A percentile compares a stretch with the other conserved stretches of the same genome.
phyloP scores from a whole-genome alignment of 768 basidiomycete genomes.

The Sistotremastrum suecicum region DNA sequence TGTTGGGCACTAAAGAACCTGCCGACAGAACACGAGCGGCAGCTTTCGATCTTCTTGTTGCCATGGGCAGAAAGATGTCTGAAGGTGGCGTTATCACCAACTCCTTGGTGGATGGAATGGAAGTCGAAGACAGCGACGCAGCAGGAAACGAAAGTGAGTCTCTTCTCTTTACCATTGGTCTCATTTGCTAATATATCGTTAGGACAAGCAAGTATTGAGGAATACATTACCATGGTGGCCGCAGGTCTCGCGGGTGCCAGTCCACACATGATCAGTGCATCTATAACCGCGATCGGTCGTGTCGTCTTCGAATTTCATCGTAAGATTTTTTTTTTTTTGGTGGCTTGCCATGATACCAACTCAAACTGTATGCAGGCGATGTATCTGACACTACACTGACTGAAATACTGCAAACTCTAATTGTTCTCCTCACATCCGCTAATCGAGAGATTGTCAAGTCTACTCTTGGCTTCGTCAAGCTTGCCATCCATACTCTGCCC shows the following conservation, averaged over 20 bases:
- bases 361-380: constrained; percentile 29
- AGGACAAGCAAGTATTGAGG: constrained; percentile 69
- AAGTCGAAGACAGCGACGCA: constrained; percentile 43
- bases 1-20: constrained; percentile 92
- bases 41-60: constrained; percentile 80
- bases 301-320: constrained; percentile 95
- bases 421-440: constrained; percentile 76
- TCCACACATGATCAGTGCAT: constrained; percentile 98
- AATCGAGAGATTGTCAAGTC: constrained; percentile 99
- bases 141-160: constrained; percentile 24
- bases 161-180: constrained; percentile 3
- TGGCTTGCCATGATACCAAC: neutral
- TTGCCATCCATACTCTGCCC: constrained; percentile 78
- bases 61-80: constrained; percentile 88
- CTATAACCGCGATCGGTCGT: constrained; percentile 85
- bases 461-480: constrained; percentile 86
- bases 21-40: constrained; percentile 83
- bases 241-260: constrained; percentile 87
- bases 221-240: constrained; percentile 93
- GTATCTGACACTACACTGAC: constrained; percentile 59
- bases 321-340: constrained; percentile 17
- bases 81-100: constrained; percentile 73
- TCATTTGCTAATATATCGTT: constrained; percentile 5
- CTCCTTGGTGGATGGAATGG: constrained; percentile 69
- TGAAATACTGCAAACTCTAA: constrained; percentile 74